Evolutionary conservation across 495 filamentous ascomycete genomes (phyloP), one percentile per base, ranked within the genome.

Genomic region (Corynascus novoguineensis): DNA sequence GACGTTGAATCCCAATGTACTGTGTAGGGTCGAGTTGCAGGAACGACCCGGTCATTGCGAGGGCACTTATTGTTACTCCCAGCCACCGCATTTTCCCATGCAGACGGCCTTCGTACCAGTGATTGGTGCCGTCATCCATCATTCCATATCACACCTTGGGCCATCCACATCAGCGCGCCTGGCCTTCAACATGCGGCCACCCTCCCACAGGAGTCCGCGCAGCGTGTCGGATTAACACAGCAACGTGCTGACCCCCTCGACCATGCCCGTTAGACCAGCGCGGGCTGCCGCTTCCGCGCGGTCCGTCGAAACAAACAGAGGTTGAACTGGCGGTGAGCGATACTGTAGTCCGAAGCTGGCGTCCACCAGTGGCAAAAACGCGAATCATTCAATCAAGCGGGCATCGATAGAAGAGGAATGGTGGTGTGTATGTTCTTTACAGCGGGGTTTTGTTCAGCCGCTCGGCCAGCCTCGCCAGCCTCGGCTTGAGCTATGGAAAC

Each of bases 261-360:
- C 40, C 37, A 22, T 61, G 65, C 64, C 59, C n/a, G n/a, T n/a
- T n/a, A 66, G 48, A 55, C 52, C 63, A 60, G 49, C 55, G 60
- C 57, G 11, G 50, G 21, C 14, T 32, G 40, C 53, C 52, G 44
- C 48, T 49, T 17, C 32, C 19, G 46, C 53, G 47, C 38, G n/a
- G n/a, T n/a, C n/a, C 27, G 25, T 35, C 46, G 58, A 38, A 46
- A 55, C 37, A 32, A 50, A 64, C 52, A 45, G 47, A 37, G 22
- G n/a, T 38, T 28, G 42, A 67, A 68, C 67, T 67, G 64, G 64
- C 66, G 66, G 66, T 69, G 66, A 69, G 50, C 40, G n/a, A 34
- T n/a, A n/a, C n/a, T n/a, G n/a, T n/a, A 40, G 45, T 19, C 25
- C 42, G 24, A 27, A 2, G n/a, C n/a, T n/a, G 34, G 11, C 34